Evolutionary conservation across 129 eudicot genomes (phyloP), one percentile per base, ranked within the genome.

Genomic region (Pittosporum tobira): DNA sequence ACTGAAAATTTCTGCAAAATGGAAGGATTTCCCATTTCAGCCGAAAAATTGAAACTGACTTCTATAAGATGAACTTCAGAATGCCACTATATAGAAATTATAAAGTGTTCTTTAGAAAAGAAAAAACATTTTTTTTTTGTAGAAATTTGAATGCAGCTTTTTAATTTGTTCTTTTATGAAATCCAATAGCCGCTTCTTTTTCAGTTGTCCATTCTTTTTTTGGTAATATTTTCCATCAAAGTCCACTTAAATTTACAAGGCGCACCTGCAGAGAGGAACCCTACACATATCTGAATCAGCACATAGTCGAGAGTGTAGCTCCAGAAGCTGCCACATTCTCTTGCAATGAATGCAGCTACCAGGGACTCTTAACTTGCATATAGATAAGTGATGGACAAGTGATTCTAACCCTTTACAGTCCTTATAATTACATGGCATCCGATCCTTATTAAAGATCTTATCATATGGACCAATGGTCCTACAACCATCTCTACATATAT

Each of bases 251-350:
- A 23, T 24, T 3, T 20, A 46, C 9, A 53, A 26, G 27, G 36
- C 77, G 51, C 66, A 90, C 95, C 89, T 83, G 99, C 99, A 93
- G 66, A 93, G 63, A 54, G 99, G 99, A 70, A 93, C 99, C 53
- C 67, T 51, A 59, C 99, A 93, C 18, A 59, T 59, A 43, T 79
- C 75, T 18, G 99, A 64, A 68, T 87, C 79, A 11, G 73, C 81
- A 25, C 99, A 93, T 9, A 93, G 74, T 11, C 89, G 88, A 1
- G 99, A 79, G 69, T 93, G 96, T 51, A 93, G 46, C 58, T 93
- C 96, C 76, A 93, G 75, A 15, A 93, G 80, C 63, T 87, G 96
- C 99, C 96, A 84, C 91, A 87, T 93, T 75, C 99, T 72, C 76
- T 81, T 93, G 88, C 99, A 93, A 10, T 81, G 99, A 62, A 77